Base-by-base conservation (phyloP, 768 basidiomycete genomes). In the Boletus sp. region DNA sequence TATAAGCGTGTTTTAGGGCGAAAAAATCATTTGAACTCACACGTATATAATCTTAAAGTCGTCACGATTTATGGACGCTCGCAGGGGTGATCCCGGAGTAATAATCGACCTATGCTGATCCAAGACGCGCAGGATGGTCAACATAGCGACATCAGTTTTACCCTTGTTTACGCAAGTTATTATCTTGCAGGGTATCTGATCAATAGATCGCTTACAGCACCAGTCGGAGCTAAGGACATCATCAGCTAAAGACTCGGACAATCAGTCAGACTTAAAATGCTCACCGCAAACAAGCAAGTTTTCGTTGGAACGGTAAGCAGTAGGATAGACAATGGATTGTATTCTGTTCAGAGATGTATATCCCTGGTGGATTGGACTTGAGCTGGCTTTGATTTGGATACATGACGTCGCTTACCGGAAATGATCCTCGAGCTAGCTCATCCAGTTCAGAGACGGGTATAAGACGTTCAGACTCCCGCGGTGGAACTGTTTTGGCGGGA, bases 131-230 rank as follows among this genome's bases (percentile, higher is more conserved):
- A 99, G 81, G 56, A 99, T 88, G 4, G 92, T 81, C 65, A 99
- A 78, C 84, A 98, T 89, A 0, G 97, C 97, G 1, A 99, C 88
- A 70, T 99, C 97, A 0, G 97, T 99, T 91, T 99, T 99, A 72
- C 97, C 97, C 93, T 95, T 61, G 32, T 37, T 47, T 21, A 34
- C 49, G 6, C 32, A 27, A 41, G 35, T 61, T 29, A 65, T 54
- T 17, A 25, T 33, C 27, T n/a, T 42, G 35, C n/a, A 14, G 50
- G 7, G 4, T 14, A 43, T 17, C 23, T n/a, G n/a, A 35, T 33
- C 11, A 37, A 32, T 7, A 40, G 13, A 48, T 3, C 19, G 72
- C 89, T 73, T 63, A 96, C 94, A 60, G 97, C 96, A 79, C 97
- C 97, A 58, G 97, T 99, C 0, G 97, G 97, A 66, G 97, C 94